These are phyloP conservation scores for Penicillium occitanis DNA, from an alignment of 2,329 filamentous ascomycete genomes.

Conservation along the genomic window DNA sequence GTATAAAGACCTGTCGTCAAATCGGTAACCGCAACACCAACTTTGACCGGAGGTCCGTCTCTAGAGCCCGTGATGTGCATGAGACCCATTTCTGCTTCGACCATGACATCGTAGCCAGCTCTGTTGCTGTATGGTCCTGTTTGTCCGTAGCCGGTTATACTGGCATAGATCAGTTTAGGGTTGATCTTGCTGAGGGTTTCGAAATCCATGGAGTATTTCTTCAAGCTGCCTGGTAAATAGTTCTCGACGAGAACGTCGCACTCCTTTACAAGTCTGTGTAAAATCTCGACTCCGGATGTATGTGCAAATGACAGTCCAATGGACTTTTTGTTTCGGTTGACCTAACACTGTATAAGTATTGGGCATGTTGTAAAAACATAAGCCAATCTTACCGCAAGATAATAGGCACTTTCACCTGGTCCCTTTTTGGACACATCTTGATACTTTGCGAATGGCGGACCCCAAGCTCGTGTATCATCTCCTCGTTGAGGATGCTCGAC, in stretches of 20 bases:
- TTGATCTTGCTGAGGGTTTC: conserved; percentile 77
- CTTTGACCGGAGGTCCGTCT: conserved; percentile 90
- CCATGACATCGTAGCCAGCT: conserved; percentile 98
- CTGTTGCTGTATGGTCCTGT: conserved; percentile 84
- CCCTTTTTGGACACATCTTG: conserved; percentile 57
- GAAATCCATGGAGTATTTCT: conserved; percentile 91
- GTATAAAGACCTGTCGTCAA: conserved; percentile 94
- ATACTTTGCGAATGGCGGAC: conserved; percentile 87
- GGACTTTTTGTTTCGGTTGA: conserved; percentile 97
- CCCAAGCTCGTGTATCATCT: conserved; percentile 95
- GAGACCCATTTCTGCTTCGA: conserved; percentile 94
- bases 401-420: conserved; percentile 92
- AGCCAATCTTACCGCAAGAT: conserved; percentile 66
- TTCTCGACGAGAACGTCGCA: conserved; percentile 96
- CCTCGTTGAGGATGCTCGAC: conserved; percentile 88
- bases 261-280: conserved; percentile 78
- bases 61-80: conserved; percentile 97
- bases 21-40: conserved; percentile 95
- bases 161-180: conserved; percentile 85
- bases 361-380: neutral
- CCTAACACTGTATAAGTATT: conserved; percentile 51
- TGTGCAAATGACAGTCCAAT: conserved; percentile 88
- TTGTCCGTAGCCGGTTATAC: conserved; percentile 95
- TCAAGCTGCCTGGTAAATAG: conserved; percentile 84
- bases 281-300: conserved; percentile 75